Percentiles rank a stretch among this genome's conserved stretches.
Evolutionary conservation across 176 grass and related monocot species (phyloP).

Genomic region (Cymbopogon citratus): DNA sequence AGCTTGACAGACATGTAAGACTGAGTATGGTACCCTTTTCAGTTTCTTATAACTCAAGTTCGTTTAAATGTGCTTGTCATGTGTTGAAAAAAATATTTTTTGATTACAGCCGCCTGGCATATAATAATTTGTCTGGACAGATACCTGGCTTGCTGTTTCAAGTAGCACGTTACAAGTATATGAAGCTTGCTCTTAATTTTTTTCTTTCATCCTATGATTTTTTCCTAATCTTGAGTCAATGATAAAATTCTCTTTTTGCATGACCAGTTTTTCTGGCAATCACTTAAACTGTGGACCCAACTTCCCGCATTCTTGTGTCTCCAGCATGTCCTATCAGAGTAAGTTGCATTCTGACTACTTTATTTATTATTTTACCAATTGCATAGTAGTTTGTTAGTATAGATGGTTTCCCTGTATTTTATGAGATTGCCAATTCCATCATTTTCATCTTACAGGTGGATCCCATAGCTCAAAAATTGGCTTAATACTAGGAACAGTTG

Average conservation of each 20-base stretch:
- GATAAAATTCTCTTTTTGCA: neutral
- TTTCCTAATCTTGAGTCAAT: conserved; percentile 6
- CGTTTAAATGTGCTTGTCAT: neutral
- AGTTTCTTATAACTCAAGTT: neutral
- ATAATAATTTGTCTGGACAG: conserved; percentile 69
- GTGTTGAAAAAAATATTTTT: conserved; percentile 28
- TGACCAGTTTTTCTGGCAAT: conserved; percentile 72
- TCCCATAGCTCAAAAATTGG: conserved; percentile 58
- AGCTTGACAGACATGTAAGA: conserved; percentile 78
- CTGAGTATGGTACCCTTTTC: conserved; percentile 10
- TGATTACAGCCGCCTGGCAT: conserved; percentile 60
- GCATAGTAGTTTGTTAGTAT: neutral
- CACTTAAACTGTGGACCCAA: conserved; percentile 63
- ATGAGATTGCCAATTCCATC: neutral
- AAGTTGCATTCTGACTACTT: conserved; percentile 8
- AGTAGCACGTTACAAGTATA: conserved; percentile 87
- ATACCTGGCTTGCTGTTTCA: conserved; percentile 71
- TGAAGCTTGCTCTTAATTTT: neutral
- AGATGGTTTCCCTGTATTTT: neutral
- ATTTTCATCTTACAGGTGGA: conserved; percentile 44
- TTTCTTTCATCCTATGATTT: neutral
- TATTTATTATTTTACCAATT: neutral
- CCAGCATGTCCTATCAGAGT: conserved; percentile 51
- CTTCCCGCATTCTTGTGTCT: conserved; percentile 49
- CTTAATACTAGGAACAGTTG: conserved; percentile 63